Evolutionary conservation across 2,329 filamentous ascomycete genomes (phyloP), one percentile per base, ranked within the genome.

Genomic region (Cladobotryum protrusum): DNA sequence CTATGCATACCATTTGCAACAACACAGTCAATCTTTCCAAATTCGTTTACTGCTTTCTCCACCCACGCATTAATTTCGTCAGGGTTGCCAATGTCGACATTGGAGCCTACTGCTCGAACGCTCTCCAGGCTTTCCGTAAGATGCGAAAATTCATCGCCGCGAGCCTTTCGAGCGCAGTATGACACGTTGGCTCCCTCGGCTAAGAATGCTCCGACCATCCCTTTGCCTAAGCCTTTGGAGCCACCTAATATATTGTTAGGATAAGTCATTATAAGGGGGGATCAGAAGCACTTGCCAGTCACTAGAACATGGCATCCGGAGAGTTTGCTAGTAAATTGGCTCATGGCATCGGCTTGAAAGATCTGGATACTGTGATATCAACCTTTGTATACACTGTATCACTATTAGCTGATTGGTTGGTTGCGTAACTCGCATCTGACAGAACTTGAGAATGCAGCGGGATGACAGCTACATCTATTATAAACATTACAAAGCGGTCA

Each of bases 111-210:
- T 2, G 54, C 60, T 3, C 50, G 51, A 5, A 57, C 54, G 12
- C 47, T 52, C 3, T 51, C 35, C 1, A 40, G 29, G 4, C 49
- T 43, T 3, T 41, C 53, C 8, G 49, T 46, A 33, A 57, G 57
- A 12, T 14, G n/a, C 2, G 34, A 36, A 13, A 63, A 63, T 9
- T 63, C 58, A 17, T 63, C 47, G 7, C 52, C 54, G 1, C 48
- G 50, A 1, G 55, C 37, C 3, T 49, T 49, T 4, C 59, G 57
- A 7, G 59, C 52, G 5, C 60, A 61, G 4, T 60, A 62, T 2
- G 60, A 62, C 3, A 62, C 61, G 17, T 63, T 61, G 12, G 58
- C 60, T 5, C 60, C 58, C 29, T 61, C 60, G n/a, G 39, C 17
- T 11, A 63, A 52, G 9, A 63, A 56, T 1, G 34, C 32, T 32